Percentiles rank a stretch among this genome's conserved stretches.
Evolutionary conservation across 352 stramenopile species (phyloP).

Genomic region (Bremia lactucae): DNA sequence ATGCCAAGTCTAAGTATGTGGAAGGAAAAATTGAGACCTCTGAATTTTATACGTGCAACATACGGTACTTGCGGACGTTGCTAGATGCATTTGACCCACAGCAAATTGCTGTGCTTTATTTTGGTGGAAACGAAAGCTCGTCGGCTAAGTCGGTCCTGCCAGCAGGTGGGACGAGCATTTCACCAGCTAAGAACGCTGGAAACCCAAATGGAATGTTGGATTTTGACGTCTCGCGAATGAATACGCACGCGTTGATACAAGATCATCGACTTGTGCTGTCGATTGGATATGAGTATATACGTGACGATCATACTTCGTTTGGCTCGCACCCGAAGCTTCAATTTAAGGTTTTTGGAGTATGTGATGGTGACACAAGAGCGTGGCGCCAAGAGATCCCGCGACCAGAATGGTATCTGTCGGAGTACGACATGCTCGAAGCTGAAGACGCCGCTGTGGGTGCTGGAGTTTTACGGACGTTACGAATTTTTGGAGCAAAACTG

Average conservation of each 20-base stretch:
- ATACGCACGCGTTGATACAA: conserved; percentile 65
- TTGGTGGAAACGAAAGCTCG: conserved; percentile 13
- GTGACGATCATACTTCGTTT: conserved; percentile 16
- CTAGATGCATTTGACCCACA: conserved; percentile 71
- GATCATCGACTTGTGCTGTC: conserved; percentile 53
- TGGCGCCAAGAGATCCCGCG: conserved; percentile 64
- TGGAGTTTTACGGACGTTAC: conserved; percentile 44
- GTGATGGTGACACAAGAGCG: conserved; percentile 33
- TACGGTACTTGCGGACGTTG: conserved; percentile 56
- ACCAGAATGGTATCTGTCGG: conserved; percentile 62
- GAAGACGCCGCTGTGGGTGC: conserved; percentile 26
- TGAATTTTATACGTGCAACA: conserved; percentile 51
- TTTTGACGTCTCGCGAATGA: conserved; percentile 72
- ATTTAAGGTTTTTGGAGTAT: conserved; percentile 60
- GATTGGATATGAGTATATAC: conserved; percentile 40
- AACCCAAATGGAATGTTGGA: conserved; percentile 45
- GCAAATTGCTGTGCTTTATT: conserved; percentile 68
- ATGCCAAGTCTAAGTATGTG: conserved; percentile 56
- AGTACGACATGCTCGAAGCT: conserved; percentile 44
- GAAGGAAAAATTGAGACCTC: conserved; percentile 61
- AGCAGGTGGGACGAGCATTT: conserved; percentile 14
- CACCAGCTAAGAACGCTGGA: conserved; percentile 10
- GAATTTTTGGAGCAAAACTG: conserved; percentile 53
- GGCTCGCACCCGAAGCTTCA: conserved; percentile 25
- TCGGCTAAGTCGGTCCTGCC: conserved; percentile 17